Base-by-base conservation (phyloP, 495 filamentous ascomycete genomes). In the Saxophila tyrrhenica region DNA sequence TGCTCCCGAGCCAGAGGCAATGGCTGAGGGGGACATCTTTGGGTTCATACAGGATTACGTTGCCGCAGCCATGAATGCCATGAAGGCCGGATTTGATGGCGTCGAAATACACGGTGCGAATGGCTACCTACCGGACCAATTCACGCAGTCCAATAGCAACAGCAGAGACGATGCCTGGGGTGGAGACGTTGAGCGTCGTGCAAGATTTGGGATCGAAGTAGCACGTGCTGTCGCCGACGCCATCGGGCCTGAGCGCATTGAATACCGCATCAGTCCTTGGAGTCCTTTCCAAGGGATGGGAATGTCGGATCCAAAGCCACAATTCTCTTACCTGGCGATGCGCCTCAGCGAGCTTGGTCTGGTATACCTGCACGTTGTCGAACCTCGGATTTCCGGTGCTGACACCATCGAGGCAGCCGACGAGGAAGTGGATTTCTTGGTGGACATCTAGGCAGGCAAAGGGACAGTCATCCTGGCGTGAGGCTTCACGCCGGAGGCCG, bases 11-110 rank as follows among this genome's bases (percentile, higher is more conserved):
- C 80, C 84, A 0, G 67, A 64, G 8, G 66, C 66, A 0, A 58
- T 88, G 62, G 78, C 73, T 0, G 65, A 72, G 39, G 69, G 73
- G 2, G 80, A 87, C 48, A 84, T 88, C 53, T 53, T 71, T 52
- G 60, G 68, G 8, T 76, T 65, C n/a, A 75, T 86, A 21, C 54
- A 64, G 0, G 75, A 76, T 54, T 86, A 82, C 49, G 80, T 72
- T 8, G 61, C 72, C 21, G 84, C 82, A 17, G 79, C 85, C 1
- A 67, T 72, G 56, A 81, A 80, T 51, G 82, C 83, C 2, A 69
- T 87, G 11, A 71, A 68, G 9, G 85, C 84, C 2, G 85, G 85
- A 11, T 89, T 88, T 52, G 85, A 88, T 61, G 84, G 82, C 25
- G 82, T 89, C 3, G 85, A 89, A 67, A 70, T 87, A 55, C 84